Percentiles rank a stretch among this genome's conserved stretches.
Conservation (phyloP, 306 rosid genomes). For the Oemleria cerasiformis region DNA sequence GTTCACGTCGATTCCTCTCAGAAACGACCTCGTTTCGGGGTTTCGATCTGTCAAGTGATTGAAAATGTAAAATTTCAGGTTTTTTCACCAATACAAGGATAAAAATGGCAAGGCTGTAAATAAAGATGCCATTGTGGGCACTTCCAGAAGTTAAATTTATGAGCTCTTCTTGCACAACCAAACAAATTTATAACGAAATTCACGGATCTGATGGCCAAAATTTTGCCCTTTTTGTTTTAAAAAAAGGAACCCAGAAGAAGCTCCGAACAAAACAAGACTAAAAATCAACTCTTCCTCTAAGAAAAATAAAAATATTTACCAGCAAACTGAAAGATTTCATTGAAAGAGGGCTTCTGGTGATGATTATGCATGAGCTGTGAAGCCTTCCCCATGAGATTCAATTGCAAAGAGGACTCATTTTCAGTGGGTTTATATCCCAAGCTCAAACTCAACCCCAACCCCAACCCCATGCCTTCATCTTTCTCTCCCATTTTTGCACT, state of each 20-base stretch:
- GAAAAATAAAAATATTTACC: constrained; percentile 31
- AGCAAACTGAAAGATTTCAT: constrained; percentile 45
- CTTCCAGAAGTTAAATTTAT: background rate
- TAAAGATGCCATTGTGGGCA: background rate
- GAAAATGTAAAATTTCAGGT: too few relatives aligned
- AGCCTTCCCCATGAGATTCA: constrained; percentile 46
- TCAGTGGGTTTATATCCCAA: constrained; percentile 41
- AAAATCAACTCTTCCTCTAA: too few relatives aligned
- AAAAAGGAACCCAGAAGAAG: background rate
- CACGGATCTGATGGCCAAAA: background rate
- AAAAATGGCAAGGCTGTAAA: constrained; percentile 20
- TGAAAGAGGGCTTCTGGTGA: constrained; percentile 38
- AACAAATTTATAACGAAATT: background rate
- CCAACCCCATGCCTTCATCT: constrained; percentile 40
- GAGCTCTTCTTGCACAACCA: background rate
- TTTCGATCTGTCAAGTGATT: constrained; percentile 37
- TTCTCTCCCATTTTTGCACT: constrained; percentile 48
- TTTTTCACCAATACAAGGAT: too few relatives aligned
- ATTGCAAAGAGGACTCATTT: constrained; percentile 22
- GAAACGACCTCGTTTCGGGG: constrained; percentile 47
- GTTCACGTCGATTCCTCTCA: constrained; percentile 61
- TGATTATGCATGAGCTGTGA: constrained; percentile 33
- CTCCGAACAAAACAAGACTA: background rate
- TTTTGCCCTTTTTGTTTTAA: background rate
- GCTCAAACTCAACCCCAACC: constrained; percentile 51